A percentile compares a stretch with the other conserved stretches of the same genome.
These are phyloP conservation scores for Emmonsiellopsis sp. DNA, from an alignment of 2,329 filamentous ascomycete species.

Conservation along the genomic window DNA sequence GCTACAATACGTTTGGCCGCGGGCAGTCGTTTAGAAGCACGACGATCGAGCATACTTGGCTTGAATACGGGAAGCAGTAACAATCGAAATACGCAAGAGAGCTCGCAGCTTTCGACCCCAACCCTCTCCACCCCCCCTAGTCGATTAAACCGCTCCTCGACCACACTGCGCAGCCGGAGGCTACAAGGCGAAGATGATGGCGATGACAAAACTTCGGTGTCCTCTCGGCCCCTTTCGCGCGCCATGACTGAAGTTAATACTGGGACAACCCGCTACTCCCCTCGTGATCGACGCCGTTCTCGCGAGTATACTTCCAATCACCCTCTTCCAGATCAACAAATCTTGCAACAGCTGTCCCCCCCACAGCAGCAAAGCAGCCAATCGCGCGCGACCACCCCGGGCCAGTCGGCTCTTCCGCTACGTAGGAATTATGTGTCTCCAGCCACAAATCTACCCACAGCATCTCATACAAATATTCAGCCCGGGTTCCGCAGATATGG, in stretches of 20 bases:
- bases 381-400: constrained; percentile 18
- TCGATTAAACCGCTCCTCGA: constrained; percentile 32
- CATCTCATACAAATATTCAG: constrained; percentile 30
- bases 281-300: constrained; percentile 21
- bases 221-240: constrained; percentile 30
- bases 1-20: constrained; percentile 17
- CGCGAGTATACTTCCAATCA: constrained; percentile 19
- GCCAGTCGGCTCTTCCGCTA: constrained; percentile 26
- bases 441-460: constrained; percentile 24
- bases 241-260: constrained; percentile 33
- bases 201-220: constrained; percentile 20
- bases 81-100: constrained; percentile 17
- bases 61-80: constrained; percentile 12
- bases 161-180: constrained; percentile 28
- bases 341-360: constrained; percentile 9
- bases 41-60: constrained; percentile 28
- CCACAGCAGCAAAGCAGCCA: constrained; percentile 5
- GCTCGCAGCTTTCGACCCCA: constrained; percentile 17
- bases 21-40: constrained; percentile 27
- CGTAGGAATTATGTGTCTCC: constrained; percentile 28
- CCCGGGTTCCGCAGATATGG: constrained; percentile 32
- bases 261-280: constrained; percentile 18
- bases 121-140: constrained; percentile 22
- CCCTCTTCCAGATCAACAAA: constrained; percentile 17
- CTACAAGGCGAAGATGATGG: constrained; percentile 27